Conservation (phyloP, 768 basidiomycete genomes). For the Hortiboletus campestris region DNA sequence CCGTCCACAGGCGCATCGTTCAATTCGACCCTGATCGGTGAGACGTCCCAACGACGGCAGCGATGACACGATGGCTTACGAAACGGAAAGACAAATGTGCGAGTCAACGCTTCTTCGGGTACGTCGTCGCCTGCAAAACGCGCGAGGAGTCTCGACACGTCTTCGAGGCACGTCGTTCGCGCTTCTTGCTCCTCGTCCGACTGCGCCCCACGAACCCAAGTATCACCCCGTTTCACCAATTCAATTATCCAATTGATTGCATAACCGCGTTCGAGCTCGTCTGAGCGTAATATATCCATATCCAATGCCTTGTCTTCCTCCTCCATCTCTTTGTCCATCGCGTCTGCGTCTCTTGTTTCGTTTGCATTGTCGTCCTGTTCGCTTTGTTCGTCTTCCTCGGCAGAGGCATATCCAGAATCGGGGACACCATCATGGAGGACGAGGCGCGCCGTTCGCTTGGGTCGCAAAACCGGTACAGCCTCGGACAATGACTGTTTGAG, state of each 20-base stretch:
- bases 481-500: conserved; percentile 18
- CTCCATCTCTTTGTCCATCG: background rate
- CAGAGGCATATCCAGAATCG: conserved; percentile 80
- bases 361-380: conserved; percentile 27
- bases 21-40: conserved; percentile 48
- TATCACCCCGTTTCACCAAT: conserved; percentile 58
- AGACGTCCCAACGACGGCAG: background rate
- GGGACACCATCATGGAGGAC: conserved; percentile 47
- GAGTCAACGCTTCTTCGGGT: conserved; percentile 42
- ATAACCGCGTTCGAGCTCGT: conserved; percentile 64
- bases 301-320: conserved; percentile 34
- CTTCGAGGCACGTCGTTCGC: conserved; percentile 49
- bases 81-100: conserved; percentile 52
- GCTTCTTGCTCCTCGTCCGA: conserved; percentile 38
- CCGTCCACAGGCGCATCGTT: conserved; percentile 66
- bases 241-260: conserved; percentile 76
- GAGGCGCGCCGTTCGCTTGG: conserved; percentile 19
- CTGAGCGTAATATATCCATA: conserved; percentile 51
- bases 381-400: conserved; percentile 56
- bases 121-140: conserved; percentile 45
- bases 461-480: conserved; percentile 23
- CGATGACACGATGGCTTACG: conserved; percentile 3
- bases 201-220: conserved; percentile 38
- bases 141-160: conserved; percentile 57
- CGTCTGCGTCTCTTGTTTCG: conserved; percentile 16